Conservation (phyloP, 257 asterid species). For the Dorcoceras hygrometricum region DNA sequence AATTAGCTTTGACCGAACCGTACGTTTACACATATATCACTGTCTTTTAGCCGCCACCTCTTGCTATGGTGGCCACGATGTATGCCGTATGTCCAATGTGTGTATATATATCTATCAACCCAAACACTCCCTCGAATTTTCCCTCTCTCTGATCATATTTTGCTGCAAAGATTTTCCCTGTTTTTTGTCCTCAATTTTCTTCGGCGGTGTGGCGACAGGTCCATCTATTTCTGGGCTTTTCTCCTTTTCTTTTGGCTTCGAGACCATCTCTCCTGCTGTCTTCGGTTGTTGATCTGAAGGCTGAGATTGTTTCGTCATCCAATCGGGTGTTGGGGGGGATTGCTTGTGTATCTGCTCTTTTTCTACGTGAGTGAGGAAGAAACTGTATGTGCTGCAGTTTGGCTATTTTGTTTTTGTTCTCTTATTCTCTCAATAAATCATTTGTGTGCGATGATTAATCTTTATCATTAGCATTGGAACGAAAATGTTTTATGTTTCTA, state of each 20-base stretch:
- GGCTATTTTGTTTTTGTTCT: not conserved
- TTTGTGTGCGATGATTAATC: not conserved
- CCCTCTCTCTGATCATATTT: not conserved
- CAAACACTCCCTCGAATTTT: not conserved
- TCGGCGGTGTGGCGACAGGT: constrained; percentile 21
- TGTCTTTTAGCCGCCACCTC: constrained; percentile 42
- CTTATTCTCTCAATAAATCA: not conserved
- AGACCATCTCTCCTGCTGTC: not conserved
- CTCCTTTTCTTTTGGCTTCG: constrained; percentile 2
- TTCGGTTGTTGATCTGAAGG: constrained; percentile 31
- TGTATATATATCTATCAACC: constrained; percentile 27
- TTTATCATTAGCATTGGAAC: not conserved
- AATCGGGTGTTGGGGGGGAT: constrained; percentile 39
- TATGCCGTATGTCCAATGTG: constrained; percentile 7
- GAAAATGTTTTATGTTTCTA: not conserved
- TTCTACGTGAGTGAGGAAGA: constrained; percentile 32
- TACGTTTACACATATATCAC: constrained; percentile 32
- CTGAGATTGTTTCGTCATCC: constrained; percentile 19
- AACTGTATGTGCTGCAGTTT: constrained; percentile 20
- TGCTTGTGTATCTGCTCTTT: constrained; percentile 7
- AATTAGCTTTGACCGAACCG: not conserved
- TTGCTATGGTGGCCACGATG: constrained; percentile 17
- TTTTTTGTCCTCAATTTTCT: not conserved
- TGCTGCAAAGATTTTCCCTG: not conserved
- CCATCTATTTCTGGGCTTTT: constrained; percentile 19